Base-by-base conservation (phyloP, 345 rosid species). In the Eucalyptus cloeziana region DNA sequence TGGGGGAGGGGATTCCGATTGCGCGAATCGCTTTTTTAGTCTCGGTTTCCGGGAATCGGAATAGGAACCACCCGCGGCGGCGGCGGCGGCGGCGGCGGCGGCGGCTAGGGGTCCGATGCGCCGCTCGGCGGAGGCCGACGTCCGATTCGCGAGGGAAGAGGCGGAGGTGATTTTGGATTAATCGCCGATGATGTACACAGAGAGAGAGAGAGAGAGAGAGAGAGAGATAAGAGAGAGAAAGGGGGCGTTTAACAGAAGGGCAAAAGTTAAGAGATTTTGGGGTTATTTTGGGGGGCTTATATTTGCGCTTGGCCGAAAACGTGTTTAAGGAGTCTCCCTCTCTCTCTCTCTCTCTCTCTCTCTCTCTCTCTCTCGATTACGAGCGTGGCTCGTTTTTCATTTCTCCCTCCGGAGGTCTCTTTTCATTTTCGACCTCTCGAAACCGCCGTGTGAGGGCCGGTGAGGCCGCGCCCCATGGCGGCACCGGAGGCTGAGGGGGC, bases 171-270 rank as follows among this genome's bases (percentile, higher is more conserved):
- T 91, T 91, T 92, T 88, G 93, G 93, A 89, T 92, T 93, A 93
- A 94, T 94, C 96, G 97, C 93, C 95, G 96, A 94, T 89, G 91
- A 49, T 45, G 89, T 76, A 40, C 85, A 86, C 71, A 87, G 62
- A 89, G 79, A 86, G 52, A 64, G 89, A 86, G 86, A 87, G 67
- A 88, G 67, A 87, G 27, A 52, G 31, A 30, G 40, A 54, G 25
- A 54, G 25, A 81, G 19, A 44, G 30, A 71, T 50, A 11, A 8
- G 24, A 86, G 87, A 87, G 87, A 58, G 86, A 89, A 87, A 80
- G 88, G 37, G 44, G 86, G 80, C 51, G 47, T 88, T 89, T 33
- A 67, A 80, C 88, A 62, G 90, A 88, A 37, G 91, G 85, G 89
- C 69, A 87, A 87, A 67, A 81, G 69, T 49, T 21, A 62, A 27